Evolutionary conservation across 192 early-diverging fungal genomes (phyloP), one percentile per base, ranked within the genome.

Genomic region (Funneliformis mosseae): DNA sequence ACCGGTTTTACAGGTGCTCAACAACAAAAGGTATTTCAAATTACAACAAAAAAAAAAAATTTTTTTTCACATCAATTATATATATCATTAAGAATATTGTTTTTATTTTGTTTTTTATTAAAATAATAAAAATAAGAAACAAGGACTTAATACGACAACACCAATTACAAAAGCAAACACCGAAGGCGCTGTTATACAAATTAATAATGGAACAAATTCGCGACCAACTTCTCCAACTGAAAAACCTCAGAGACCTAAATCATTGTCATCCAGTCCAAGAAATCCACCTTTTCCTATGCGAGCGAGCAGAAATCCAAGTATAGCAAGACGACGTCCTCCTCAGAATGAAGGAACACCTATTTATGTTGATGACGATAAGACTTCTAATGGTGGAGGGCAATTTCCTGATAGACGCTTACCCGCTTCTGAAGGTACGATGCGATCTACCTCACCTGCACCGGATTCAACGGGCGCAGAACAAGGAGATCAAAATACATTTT

Each of bases 1-100:
- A 86, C 85, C 33, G 93, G 92, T 39, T 94, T 94, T 81, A 83
- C 85, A 79, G 92, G 92, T 33, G 79, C 86, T 25, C 81, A 67
- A 83, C 81, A n/a, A 82, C 81, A 5, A 83, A 90, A 86, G 83
- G 86, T 82, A 78, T 83, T 8, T 63, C 76, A 79, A 71, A 77
- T 77, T 12, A 76, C 73, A 43, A 64, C 77, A n/a, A 78, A 48
- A 66, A 64, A 73, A 76, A 76, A 78, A 48, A 77, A 16, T 12
- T 27, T 25, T 46, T 66, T 42, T 55, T 45, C 10, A 16, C 10
- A 64, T 78, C 6, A 5, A 61, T 8, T 14, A 55, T 23, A 77
- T 61, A 23, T 18, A 42, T 64, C 6, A 39, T 42, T 66, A 66
- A 61, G n/a, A 55, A 42, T n/a, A n/a, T n/a, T n/a, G n/a, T n/a